Conservation (phyloP, 352 stramenopile species). For the Phytopythium montanum region DNA sequence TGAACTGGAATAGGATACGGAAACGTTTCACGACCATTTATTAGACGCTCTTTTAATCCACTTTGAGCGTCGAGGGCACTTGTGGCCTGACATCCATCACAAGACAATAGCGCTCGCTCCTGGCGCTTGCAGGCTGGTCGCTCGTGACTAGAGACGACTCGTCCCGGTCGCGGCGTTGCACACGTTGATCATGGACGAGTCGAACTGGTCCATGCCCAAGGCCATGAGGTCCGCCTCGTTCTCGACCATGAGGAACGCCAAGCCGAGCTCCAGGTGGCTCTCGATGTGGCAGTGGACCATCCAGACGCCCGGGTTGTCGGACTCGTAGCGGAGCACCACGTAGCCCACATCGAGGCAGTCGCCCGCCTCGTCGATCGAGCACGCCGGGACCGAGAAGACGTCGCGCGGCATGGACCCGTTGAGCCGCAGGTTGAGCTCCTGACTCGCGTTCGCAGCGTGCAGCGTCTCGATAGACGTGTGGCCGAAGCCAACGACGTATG, state of each 20-base stretch:
- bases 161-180: not conserved
- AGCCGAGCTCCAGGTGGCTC: constrained; percentile 20
- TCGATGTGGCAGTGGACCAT: constrained; percentile 55
- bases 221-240: constrained; percentile 25
- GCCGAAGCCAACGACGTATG: constrained; percentile 33
- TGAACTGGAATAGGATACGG: no score
- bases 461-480: constrained; percentile 15
- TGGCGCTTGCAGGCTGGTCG: not conserved
- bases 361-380: constrained; percentile 16
- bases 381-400: constrained; percentile 36
- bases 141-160: not conserved
- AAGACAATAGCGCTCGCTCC: not conserved
- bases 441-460: constrained; percentile 14
- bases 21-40: no score
- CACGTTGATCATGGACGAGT: constrained; percentile 29
- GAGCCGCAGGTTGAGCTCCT: constrained; percentile 19
- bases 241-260: constrained; percentile 43
- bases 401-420: constrained; percentile 26
- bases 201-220: constrained; percentile 25
- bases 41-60: no score
- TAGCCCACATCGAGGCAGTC: constrained; percentile 14
- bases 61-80: not conserved
- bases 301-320: constrained; percentile 43
- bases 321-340: constrained; percentile 33
- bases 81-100: not conserved